Percentiles rank a stretch among this genome's conserved stretches.
Evolutionary conservation across 2,329 filamentous ascomycete species (phyloP).

Genomic region (Fusarium newnesense): DNA sequence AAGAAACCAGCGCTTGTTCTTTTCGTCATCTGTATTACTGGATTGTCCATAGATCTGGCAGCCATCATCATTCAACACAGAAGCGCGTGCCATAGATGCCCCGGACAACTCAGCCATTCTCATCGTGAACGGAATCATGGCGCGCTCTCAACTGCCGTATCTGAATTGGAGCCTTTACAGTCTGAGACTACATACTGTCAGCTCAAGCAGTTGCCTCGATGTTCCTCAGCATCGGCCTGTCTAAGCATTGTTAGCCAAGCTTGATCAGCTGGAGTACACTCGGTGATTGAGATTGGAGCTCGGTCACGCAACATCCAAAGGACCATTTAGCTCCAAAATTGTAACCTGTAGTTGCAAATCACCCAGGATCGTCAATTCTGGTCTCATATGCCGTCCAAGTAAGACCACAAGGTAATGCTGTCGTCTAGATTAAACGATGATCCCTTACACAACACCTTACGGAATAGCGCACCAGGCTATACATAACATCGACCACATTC

Average conservation of each 20-base stretch:
- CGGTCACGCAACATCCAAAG: too few relatives aligned
- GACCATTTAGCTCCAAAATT: neutral
- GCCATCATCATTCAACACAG: neutral
- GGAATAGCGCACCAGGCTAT: neutral
- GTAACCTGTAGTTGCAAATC: neutral
- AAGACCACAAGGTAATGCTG: neutral
- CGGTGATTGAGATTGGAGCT: neutral
- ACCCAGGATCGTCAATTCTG: neutral
- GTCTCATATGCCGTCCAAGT: neutral
- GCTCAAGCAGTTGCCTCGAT: neutral
- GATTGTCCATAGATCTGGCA: rapidly evolving
- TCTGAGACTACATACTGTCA: neutral
- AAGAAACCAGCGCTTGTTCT: too few relatives aligned
- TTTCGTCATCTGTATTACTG: neutral
- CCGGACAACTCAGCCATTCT: neutral
- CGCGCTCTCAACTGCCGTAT: neutral
- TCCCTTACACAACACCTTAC: neutral
- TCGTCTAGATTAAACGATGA: neutral
- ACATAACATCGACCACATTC: neutral
- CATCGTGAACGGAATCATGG: too few relatives aligned
- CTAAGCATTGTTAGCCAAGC: neutral
- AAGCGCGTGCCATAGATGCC: neutral
- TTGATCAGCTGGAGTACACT: neutral
- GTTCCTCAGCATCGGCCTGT: neutral
- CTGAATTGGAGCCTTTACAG: neutral